Evolutionary conservation across 306 rosid species (phyloP), one percentile per base, ranked within the genome.

Genomic region (Argentina anserina): DNA sequence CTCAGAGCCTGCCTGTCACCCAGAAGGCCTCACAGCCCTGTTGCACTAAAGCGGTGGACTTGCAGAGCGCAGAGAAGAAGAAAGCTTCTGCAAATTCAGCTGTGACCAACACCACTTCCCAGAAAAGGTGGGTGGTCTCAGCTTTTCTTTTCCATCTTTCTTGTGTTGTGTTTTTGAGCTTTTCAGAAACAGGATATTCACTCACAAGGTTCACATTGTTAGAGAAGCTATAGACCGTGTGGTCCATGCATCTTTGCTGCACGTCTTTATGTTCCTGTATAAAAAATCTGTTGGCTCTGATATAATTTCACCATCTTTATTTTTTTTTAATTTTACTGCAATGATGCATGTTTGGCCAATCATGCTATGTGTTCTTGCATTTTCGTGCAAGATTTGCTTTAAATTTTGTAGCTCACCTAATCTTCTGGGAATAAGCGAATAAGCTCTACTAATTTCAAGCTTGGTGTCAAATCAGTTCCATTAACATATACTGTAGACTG

Each of bases 71-170:
- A 67, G 87, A 85, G 56, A 83, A 81, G 67, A 87, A 26, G 36
- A 29, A 87, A 80, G 71, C 88, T 79, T 55, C 89, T 75, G 85
- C 82, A 50, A 84, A 79, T 37, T 61, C 92, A 86, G 81, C 89
- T 81, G 84, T 84, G 55, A 76, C 85, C 66, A 89, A 89, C 69
- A 89, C 89, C 90, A 91, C 67, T 65, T 89, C 97, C 84, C 99
- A 94, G 90, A 91, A 91, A 85, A 91, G 98, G 98, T 93, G 11
- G 98, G 98, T 93, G 11, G 45, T 45, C 25, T 34, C 68, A 58
- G 43, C 79, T 70, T 77, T 60, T 62, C 50, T 45, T 26, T n/a
- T 62, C 18, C 67, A 31, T 62, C 52, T 43, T 67, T 20, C 42
- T 47, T 25, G 29, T n/a, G 65, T 33, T 50, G 17, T 58, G 15